Base-by-base conservation (phyloP, 1,139 yeast species). In the Lodderomyces pseudojiufengensis region DNA sequence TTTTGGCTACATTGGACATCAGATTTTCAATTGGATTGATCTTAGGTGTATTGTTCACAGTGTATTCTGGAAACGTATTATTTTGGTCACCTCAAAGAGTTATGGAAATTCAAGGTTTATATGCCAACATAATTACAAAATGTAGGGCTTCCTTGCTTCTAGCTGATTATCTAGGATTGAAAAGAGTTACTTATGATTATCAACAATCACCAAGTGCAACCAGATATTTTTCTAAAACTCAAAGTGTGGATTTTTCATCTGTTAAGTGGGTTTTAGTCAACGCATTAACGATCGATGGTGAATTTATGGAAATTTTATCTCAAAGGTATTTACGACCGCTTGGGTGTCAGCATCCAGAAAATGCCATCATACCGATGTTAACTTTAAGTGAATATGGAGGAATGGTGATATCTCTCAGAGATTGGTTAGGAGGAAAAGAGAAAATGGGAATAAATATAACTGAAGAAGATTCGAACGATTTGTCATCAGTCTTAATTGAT, bases 371-470 rank as follows among this genome's bases (percentile, higher is more conserved):
- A 1, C 99, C 99, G 0, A 76, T 94, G 72, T 66, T 94, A 31
- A 85, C 97, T 0, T 63, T 92, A 36, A 79, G 87, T 46, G 98
- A 92, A 52, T 95, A 88, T 52, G 98, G 98, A 24, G 99, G 99
- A 2, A 86, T 92, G 80, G 92, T 90, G 4, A 80, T 92, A 13
- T 80, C 97, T 0, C 74, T 88, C 72, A 71, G 95, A 46, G 99
- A 92, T 55, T 90, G 96, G 92, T 63, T 88, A 9, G 88, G 84
- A 6, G 75, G 77, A 3, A 76, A 73, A 43, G 87, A 82, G 20
- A 73, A 73, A 35, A 50, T 81, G 39, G 84, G 84, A 6, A 65
- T 73, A 15, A 54, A 57, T 1, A 51, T 56, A 14, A 51, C 59
- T 3, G 63, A 63, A 15, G 70, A 61, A 8, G 70, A 63, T n/a